Conservation (phyloP, 1,284 basidiomycete species). For the Mycena sp. region DNA sequence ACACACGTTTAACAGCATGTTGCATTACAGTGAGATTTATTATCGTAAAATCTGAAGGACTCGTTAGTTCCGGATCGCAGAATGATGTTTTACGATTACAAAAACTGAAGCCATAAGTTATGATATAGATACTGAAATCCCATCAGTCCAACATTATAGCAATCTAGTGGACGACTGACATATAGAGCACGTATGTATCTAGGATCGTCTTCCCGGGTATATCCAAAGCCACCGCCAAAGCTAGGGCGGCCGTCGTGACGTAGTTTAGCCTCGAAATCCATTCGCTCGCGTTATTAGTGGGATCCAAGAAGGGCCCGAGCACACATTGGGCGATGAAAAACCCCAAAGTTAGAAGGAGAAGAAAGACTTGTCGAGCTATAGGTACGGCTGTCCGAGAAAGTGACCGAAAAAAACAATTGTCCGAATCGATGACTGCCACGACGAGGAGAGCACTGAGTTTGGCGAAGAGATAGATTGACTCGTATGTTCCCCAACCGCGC, state of each 20-base stretch:
- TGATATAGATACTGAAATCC: constrained; percentile 62
- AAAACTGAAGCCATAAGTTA: constrained; percentile 73
- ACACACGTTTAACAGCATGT: constrained; percentile 66
- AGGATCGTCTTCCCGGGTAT: constrained; percentile 63
- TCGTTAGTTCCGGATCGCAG: too few species aligned
- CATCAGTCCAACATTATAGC: constrained; percentile 6
- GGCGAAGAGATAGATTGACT: constrained; percentile 69
- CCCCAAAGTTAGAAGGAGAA: constrained; percentile 65
- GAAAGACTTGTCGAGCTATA: constrained; percentile 71
- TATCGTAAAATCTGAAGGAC: constrained; percentile 74
- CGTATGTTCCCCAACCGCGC: constrained; percentile 72
- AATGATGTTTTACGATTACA: too few species aligned
- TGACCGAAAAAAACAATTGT: constrained; percentile 80
- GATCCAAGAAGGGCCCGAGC: constrained; percentile 74
- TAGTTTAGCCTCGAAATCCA: constrained; percentile 79
- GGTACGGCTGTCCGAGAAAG: constrained; percentile 59
- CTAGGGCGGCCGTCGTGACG: constrained; percentile 68
- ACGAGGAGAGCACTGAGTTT: constrained; percentile 78
- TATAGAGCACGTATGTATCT: constrained; percentile 68
- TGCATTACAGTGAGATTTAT: constrained; percentile 63
- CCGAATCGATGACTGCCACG: constrained; percentile 70
- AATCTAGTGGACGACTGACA: constrained; percentile 52
- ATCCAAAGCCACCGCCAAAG: constrained; percentile 66
- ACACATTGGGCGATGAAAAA: constrained; percentile 73
- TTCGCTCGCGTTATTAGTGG: constrained; percentile 81